Conservation (phyloP, 176 grass and related monocot genomes). For the Puccinellia tenuiflora region DNA sequence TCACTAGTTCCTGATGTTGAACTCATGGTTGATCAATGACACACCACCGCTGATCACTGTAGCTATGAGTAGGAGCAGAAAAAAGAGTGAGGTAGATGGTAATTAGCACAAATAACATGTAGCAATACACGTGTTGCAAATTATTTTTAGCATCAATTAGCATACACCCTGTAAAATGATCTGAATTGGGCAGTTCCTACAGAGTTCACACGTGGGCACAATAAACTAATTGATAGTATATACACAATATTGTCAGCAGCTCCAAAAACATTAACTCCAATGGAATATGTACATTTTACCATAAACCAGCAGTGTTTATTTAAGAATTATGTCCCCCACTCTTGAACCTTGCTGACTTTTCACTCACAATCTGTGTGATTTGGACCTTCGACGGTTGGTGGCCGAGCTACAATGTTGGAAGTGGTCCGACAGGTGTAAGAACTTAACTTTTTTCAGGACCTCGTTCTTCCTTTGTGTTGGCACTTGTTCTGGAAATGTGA, state of each 20-base stretch:
- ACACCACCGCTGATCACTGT: neutral
- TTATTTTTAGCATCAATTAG: neutral
- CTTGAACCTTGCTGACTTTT: neutral
- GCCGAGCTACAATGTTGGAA: constrained; percentile 62
- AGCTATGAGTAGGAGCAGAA: neutral
- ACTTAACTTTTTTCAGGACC: constrained; percentile 48
- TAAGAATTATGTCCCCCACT: neutral
- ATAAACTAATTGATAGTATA: too few species aligned
- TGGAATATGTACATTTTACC: neutral
- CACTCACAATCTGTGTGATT: neutral
- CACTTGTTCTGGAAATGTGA: constrained; percentile 59
- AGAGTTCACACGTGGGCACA: neutral
- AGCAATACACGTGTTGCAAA: neutral
- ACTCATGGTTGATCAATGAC: neutral
- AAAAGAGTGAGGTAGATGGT: neutral
- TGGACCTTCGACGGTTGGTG: constrained; percentile 23
- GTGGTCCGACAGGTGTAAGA: constrained; percentile 73
- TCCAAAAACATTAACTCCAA: neutral
- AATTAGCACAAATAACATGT: neutral
- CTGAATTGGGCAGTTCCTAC: neutral
- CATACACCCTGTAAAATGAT: neutral
- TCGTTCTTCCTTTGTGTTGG: constrained; percentile 56
- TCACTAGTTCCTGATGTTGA: neutral
- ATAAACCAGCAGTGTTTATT: neutral
- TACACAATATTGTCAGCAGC: neutral